phyloP scores from a whole-genome alignment of 306 rosid species.

The Begonia fuchsioides region DNA sequence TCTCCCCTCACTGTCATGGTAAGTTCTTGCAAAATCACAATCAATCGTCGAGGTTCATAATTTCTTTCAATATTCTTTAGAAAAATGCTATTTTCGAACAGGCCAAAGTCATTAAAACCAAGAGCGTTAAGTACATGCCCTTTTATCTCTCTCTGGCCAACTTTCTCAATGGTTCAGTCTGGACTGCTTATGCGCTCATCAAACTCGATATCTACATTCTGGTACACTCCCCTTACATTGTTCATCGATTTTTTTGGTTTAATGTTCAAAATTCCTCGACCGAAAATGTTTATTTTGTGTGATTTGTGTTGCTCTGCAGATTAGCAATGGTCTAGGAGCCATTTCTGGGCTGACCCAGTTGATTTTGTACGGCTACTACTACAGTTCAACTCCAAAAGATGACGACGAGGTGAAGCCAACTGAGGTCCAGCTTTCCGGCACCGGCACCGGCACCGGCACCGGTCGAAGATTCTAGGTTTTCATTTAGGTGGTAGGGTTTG shows the following conservation, averaged over 20 bases:
- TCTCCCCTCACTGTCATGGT: conserved; percentile 40
- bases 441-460: no score
- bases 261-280: no score
- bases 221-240: conserved; percentile 13
- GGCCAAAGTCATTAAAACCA: conserved; percentile 43
- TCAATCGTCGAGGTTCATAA: background rate
- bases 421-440: conserved; percentile 24
- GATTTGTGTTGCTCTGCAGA: conserved; percentile 20
- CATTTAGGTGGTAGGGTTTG: no score
- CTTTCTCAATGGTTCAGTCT: conserved; percentile 43
- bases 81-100: conserved; percentile 6
- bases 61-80: no score
- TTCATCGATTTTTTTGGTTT: background rate
- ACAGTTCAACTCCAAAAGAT: conserved; percentile 1
- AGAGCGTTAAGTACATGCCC: conserved; percentile 74
- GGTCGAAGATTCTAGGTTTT: no score
- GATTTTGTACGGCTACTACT: conserved; percentile 26
- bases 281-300: background rate
- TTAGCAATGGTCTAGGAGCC: conserved; percentile 56
- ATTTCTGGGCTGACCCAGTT: conserved; percentile 41
- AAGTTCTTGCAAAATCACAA: background rate
- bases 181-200: conserved; percentile 75
- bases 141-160: conserved; percentile 53
- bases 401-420: conserved; percentile 9
- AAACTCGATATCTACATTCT: conserved; percentile 37